Evolutionary conservation across 2,329 filamentous ascomycete species (phyloP), one percentile per base, ranked within the genome.

Genomic region (Fusarium scirpi): DNA sequence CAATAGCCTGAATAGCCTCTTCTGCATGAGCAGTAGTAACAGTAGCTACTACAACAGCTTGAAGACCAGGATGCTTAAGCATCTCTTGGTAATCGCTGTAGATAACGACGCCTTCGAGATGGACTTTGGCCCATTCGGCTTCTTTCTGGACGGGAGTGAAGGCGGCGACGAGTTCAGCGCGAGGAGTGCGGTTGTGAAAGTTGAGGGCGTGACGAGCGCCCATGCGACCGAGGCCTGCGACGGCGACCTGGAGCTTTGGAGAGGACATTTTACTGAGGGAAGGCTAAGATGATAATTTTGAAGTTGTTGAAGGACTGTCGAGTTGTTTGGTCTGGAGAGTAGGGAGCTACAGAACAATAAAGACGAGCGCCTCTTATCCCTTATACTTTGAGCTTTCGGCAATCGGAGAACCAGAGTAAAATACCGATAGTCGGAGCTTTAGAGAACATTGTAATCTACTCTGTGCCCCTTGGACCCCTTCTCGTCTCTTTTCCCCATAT

Each of bases 131-230:
- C 73, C 73, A 75, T 8, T 74, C 71, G 8, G 67, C 73, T 38
- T 75, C 73, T 51, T 72, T 69, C 22, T 71, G 70, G 6, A 69
- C 62, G 29, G 73, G 73, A 41, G 71, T 76, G 29, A 76, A 75
- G 41, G 68, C 73, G n/a, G 73, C 73, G 3, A 74, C 72, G 34
- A 75, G 71, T 53, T 75, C 63, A 41, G 68, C 68, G 9, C 73
- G 73, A 20, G 73, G 73, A 20, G 72, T 72, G 41, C 72, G 51
- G 60, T 74, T 67, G 62, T 73, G 68, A 45, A 76, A 74, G 64
- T 74, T 75, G 57, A 74, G 72, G 52, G 73, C 73, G 40, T 75
- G 73, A 13, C 73, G 73, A 63, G 72, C 73, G 22, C 73, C 73
- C 73, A 75, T 75, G 20, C 73, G 73, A 32, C 73, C 73, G 58